Conservation (phyloP, 2,329 filamentous ascomycete genomes). For the Clarireedia paspali region DNA sequence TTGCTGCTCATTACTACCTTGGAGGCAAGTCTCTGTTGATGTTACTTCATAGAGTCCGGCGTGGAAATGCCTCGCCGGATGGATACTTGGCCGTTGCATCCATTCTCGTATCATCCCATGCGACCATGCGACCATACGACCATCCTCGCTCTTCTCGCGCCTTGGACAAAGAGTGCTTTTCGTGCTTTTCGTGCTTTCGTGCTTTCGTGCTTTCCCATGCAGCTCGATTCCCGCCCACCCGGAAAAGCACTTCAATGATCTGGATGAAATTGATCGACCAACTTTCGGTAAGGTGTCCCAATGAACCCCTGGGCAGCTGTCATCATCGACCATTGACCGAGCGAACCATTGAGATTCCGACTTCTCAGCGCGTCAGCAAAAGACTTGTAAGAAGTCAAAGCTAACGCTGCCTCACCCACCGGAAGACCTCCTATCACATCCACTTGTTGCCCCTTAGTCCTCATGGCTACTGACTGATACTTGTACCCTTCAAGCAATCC, state of each 20-base stretch:
- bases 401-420: constrained; percentile 1
- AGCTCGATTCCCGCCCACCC: constrained; percentile 1
- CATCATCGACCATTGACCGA: not conserved
- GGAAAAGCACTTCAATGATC: not conserved
- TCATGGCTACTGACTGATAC: not conserved
- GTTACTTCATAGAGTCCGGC: too few species aligned
- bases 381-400: not conserved
- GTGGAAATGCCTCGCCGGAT: too few species aligned
- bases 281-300: not conserved
- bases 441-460: not conserved
- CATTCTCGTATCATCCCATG: too few species aligned
- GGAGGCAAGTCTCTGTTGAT: not conserved
- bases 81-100: too few species aligned
- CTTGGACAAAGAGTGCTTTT: too few species aligned
- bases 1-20: not conserved
- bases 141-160: too few species aligned
- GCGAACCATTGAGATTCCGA: not conserved
- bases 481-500: not conserved
- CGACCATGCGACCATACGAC: too few species aligned
- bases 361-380: constrained; percentile 6
- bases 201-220: not conserved
- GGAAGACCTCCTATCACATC: not conserved
- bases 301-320: not conserved
- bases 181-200: too few species aligned
- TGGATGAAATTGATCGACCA: not conserved